phyloP scores from a whole-genome alignment of 2,329 filamentous ascomycete genomes.

The Fusarium nisikadoi region DNA sequence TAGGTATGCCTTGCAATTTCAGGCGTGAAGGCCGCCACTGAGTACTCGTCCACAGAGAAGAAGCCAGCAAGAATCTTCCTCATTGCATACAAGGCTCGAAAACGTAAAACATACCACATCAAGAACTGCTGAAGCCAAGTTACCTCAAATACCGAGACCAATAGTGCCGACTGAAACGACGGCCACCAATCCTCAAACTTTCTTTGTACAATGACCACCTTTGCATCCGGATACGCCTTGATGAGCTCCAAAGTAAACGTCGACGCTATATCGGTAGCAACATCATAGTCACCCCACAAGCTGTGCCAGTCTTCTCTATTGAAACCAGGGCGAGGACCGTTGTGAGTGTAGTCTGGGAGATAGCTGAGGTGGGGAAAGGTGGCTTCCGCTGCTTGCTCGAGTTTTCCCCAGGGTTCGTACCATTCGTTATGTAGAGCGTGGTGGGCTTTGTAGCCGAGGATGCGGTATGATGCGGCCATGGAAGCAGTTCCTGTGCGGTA shows the following conservation, averaged over 20 bases:
- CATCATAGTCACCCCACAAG: constrained; percentile 11
- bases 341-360: neutral
- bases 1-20: neutral
- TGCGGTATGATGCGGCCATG: constrained; percentile 11
- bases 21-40: neutral
- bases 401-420: neutral
- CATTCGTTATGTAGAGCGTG: neutral
- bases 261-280: constrained; percentile 6
- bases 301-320: neutral
- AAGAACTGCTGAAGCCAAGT: neutral
- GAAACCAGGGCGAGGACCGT: neutral
- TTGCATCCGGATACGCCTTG: constrained; percentile 12
- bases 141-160: neutral
- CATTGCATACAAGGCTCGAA: neutral
- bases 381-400: constrained; percentile 19
- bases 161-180: neutral
- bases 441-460: neutral
- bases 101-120: neutral
- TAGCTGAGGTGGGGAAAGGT: constrained; percentile 9
- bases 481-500: constrained; percentile 16
- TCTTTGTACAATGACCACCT: neutral
- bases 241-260: constrained; percentile 6
- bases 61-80: constrained; percentile 7
- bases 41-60: neutral
- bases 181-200: constrained; percentile 17